Percentiles rank a stretch among this genome's conserved stretches.
phyloP scores from a whole-genome alignment of 345 rosid genomes.

The Erucastrum elatum region DNA sequence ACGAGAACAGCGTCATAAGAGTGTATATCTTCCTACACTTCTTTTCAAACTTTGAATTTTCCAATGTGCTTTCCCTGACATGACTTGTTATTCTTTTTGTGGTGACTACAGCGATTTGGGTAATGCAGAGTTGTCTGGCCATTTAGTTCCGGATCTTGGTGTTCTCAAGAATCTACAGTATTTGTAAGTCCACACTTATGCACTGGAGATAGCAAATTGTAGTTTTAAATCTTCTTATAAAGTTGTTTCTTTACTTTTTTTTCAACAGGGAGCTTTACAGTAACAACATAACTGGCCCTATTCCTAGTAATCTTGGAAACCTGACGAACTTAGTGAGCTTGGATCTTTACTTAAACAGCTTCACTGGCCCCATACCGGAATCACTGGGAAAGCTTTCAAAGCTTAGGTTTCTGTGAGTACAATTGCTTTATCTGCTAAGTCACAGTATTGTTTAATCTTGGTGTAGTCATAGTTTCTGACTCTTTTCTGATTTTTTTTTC shows the following conservation, averaged over 20 bases:
- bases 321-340: slow-evolving; percentile 93
- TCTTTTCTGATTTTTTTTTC: slow-evolving; percentile 23
- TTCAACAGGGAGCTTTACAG: slow-evolving; percentile 88
- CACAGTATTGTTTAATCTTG: slow-evolving; percentile 12
- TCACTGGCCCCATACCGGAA: slow-evolving; percentile 86
- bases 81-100: background rate
- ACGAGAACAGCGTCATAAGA: slow-evolving; percentile 91
- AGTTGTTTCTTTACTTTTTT: background rate
- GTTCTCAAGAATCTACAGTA: slow-evolving; percentile 91
- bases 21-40: slow-evolving; percentile 54
- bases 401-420: slow-evolving; percentile 89
- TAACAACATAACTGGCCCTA: slow-evolving; percentile 83
- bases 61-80: background rate
- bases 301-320: slow-evolving; percentile 95
- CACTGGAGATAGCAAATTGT: background rate
- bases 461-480: slow-evolving; percentile 1
- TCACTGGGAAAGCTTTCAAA: slow-evolving; percentile 85
- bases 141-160: slow-evolving; percentile 90
- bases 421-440: slow-evolving; percentile 5
- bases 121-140: slow-evolving; percentile 94
- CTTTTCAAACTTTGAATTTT: background rate
- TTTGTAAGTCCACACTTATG: slow-evolving; percentile 52
- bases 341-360: slow-evolving; percentile 96
- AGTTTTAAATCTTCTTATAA: background rate
- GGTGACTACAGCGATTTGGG: slow-evolving; percentile 73